Base-by-base conservation (phyloP, 371 early-diverging fungal genomes). In the Lichtheimia ornata region DNA sequence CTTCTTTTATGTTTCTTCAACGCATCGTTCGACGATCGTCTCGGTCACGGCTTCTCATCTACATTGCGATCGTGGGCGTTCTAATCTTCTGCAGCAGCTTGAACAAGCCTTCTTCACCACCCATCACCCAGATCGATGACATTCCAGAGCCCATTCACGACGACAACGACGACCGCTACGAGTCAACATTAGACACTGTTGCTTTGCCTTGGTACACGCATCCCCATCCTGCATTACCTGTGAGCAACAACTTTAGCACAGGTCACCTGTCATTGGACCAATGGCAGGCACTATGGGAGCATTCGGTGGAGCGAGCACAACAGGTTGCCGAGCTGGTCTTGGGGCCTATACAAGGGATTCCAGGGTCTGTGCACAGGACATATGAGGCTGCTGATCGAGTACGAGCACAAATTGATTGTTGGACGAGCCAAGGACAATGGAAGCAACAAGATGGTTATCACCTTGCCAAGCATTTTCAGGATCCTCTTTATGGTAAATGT, bases 391-490 rank as follows among this genome's bases (percentile, higher is more conserved):
- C 55, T 28, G 53, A 15, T 7, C 12, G 44, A 17, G 49, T 66
- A 15, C 61, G 62, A 7, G 17, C 25, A 14, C 56, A 25, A 17
- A 49, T 66, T 35, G 50, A 66, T 45, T 66, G 66, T 58, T 66
- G 66, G 66, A 61, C 61, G 35, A 51, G n/a, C 18, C 49, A 53
- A 43, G 66, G 66, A n/a, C 45, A 30, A 17, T 66, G 66, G 66
- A 47, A 47, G 9, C 25, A 42, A 13, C 15, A 44, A 4, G 25
- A 43, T 15, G 52, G 53, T n/a, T 50, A 52, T 20, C 54, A 54
- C 42, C 30, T 45, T 7, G 58, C 58, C 5, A 49, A 51, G 5
- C 83, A 82, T 58, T 60, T 77, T 4, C 80, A 80, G 27, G 83
- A 82, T 50, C 65, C 83, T 3, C 15, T 67, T 13, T 82, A 68